Evolutionary conservation across 164 flowering plant species (phyloP).

Genomic region (Magnolia sinica): DNA sequence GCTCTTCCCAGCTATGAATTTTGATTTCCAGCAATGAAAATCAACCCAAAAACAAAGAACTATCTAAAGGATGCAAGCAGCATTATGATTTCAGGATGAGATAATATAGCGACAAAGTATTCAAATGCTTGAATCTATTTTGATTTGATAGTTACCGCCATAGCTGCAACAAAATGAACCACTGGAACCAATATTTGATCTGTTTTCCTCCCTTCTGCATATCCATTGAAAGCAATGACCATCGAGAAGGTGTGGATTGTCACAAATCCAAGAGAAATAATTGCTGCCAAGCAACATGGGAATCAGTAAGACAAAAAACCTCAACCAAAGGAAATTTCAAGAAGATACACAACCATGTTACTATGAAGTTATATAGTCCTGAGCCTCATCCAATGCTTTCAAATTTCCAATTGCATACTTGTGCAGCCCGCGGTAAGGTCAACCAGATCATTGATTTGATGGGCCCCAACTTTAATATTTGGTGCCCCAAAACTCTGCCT

Average conservation of each 20-base stretch:
- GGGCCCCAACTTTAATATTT: too few relatives aligned
- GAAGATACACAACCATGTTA: neutral
- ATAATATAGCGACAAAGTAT: neutral
- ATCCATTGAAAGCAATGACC: conserved; percentile 95
- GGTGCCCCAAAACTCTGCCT: too few relatives aligned
- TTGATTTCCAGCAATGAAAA: neutral
- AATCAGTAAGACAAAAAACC: neutral
- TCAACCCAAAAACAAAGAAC: neutral
- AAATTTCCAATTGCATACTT: too few relatives aligned
- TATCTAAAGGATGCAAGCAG: neutral
- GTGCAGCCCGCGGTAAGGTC: too few relatives aligned
- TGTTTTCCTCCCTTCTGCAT: conserved; percentile 64
- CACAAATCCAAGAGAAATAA: conserved; percentile 81
- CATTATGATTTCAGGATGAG: neutral
- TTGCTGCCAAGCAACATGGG: conserved; percentile 43
- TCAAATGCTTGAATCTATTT: neutral
- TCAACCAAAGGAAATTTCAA: neutral
- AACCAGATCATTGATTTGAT: too few relatives aligned
- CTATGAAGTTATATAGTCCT: too few relatives aligned
- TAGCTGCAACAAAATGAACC: conserved; percentile 73
- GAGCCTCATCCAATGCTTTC: too few relatives aligned
- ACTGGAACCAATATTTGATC: conserved; percentile 77
- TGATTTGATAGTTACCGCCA: conserved; percentile 44
- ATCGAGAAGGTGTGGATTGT: conserved; percentile 96
- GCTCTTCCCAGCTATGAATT: neutral